Base-by-base conservation (phyloP, 1,284 basidiomycete species). In the Athelia psychrophila region DNA sequence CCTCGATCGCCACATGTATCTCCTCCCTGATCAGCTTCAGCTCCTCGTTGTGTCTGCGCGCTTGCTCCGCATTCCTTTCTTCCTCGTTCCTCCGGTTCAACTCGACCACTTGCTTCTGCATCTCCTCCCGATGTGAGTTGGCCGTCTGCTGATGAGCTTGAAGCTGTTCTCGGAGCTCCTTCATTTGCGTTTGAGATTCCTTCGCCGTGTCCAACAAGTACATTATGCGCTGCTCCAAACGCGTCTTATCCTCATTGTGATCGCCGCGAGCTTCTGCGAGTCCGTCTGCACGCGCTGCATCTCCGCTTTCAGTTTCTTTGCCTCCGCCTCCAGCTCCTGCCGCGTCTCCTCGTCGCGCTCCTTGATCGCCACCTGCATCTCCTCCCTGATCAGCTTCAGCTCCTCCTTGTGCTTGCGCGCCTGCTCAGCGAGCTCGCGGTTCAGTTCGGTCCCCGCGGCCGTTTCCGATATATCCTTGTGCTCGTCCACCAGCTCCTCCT, bases 351-450 rank as follows among this genome's bases (percentile, higher is more conserved):
- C 47, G 35, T 63, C 58, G 20, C 51, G 33, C 50, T 49, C 24
- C 40, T 22, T 13, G 22, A 54, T 32, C 27, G 58, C 60, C 22
- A 58, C 59, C 24, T 46, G 49, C 23, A 57, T 46, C 48, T 62
- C 58, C 46, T 49, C 46, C 48, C 54, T 44, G 35, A 58, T 19
- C 24, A 44, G 67, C 20, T 59, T 58, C 45, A 78, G 61, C 36
- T 77, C 76, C 40, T 69, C 63, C 45, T 61, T 58, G 50, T 77
- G 72, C 18, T 67, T 64, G 25, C 61, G 60, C 19, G 64, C 69
- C 46, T 71, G 63, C 20, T 70, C 74, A 42, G n/a, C n/a, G n/a
- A n/a, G n/a, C 19, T 68, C 65, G 6, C 56, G 55, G 30, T 61
- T 59, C 3, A 74, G 60, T 54, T 70, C 70, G 20, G 56, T 61